phyloP scores from a whole-genome alignment of 2,329 filamentous ascomycete species.

The Monilinia fructigena region DNA sequence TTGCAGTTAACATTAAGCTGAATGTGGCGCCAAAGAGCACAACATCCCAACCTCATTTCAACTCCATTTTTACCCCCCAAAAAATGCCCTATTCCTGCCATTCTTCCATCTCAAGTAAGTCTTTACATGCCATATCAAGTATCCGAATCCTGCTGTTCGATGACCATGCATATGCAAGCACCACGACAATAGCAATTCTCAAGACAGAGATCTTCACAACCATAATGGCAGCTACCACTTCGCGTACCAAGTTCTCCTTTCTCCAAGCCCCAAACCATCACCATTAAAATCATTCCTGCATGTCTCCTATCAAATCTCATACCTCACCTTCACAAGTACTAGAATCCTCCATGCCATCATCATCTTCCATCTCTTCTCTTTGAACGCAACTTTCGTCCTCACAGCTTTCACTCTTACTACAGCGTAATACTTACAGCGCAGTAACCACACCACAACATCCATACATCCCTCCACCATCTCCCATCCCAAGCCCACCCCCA shows the following conservation, averaged over 20 bases:
- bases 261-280: not conserved
- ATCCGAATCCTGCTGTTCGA: not conserved
- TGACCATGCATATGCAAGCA: not conserved
- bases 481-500: conserved; percentile 34
- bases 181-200: not conserved
- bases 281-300: not conserved
- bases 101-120: not conserved
- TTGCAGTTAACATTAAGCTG: not conserved
- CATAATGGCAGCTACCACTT: not conserved
- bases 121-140: not conserved
- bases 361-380: not conserved
- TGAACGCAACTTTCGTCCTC: conserved; percentile 24
- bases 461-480: conserved; percentile 28
- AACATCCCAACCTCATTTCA: not conserved
- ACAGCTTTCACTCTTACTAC: conserved; percentile 21
- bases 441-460: conserved; percentile 26
- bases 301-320: not conserved
- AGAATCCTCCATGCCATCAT: not conserved
- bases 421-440: too few species aligned
- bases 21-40: not conserved
- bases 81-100: not conserved
- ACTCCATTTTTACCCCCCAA: not conserved
- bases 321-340: not conserved
- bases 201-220: not conserved
- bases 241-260: conserved; percentile 1